These are phyloP conservation scores for Aurifilum marmelostoma DNA, from an alignment of 2,329 filamentous ascomycete species.

Conservation along the genomic window DNA sequence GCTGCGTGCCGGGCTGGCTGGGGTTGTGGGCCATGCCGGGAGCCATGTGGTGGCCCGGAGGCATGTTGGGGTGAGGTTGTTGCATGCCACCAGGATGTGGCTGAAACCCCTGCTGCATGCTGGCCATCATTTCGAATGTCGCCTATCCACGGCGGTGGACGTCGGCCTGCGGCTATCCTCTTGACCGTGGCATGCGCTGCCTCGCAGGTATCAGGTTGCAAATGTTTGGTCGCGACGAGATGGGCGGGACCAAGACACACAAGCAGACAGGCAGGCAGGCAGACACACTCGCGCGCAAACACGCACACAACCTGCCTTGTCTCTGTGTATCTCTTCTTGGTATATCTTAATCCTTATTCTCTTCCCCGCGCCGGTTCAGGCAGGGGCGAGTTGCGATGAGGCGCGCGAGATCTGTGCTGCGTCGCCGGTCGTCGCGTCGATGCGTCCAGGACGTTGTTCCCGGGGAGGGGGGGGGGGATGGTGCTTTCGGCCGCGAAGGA, in stretches of 20 bases:
- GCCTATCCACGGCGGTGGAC: constrained; percentile 63
- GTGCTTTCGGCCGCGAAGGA: constrained; percentile 22
- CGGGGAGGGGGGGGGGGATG: constrained; percentile 13
- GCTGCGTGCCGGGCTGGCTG: constrained; percentile 70
- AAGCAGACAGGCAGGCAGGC: constrained; percentile 6
- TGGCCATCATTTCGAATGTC: constrained; percentile 69
- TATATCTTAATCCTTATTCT: not conserved
- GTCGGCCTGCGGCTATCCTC: constrained; percentile 50
- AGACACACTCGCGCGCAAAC: not conserved
- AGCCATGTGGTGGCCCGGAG: constrained; percentile 65
- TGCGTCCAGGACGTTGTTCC: constrained; percentile 11
- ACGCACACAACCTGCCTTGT: not conserved
- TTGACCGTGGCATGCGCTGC: constrained; percentile 53
- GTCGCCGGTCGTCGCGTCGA: constrained; percentile 24
- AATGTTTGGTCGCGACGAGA: constrained; percentile 3
- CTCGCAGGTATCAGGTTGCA: constrained; percentile 14
- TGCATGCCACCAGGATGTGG: constrained; percentile 74
- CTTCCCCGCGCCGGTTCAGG: not conserved
- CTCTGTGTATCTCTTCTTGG: not conserved
- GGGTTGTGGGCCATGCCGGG: constrained; percentile 69
- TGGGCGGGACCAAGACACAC: constrained; percentile 15
- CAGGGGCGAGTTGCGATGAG: constrained; percentile 14
- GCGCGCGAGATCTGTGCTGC: constrained; percentile 5
- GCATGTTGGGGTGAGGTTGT: constrained; percentile 66
- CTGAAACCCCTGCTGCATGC: constrained; percentile 64